A percentile compares a stretch with the other conserved stretches of the same genome.
Conservation (phyloP, 179 eudicot genomes). For the Corrigiola litoralis region DNA sequence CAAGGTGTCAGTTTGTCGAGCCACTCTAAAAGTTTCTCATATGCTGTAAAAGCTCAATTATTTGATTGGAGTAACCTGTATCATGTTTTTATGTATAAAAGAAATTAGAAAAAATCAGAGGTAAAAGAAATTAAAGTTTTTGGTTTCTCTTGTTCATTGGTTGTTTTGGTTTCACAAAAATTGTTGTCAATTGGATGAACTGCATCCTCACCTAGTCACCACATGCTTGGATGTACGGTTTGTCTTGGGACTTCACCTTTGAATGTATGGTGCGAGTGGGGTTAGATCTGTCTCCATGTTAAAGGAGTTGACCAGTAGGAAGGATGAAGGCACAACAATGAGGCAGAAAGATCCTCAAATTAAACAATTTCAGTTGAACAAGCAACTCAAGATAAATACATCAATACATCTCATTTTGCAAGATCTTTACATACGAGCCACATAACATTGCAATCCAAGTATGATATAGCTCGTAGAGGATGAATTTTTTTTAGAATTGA, state of each 20-base stretch:
- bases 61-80: neutral
- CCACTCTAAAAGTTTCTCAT: neutral
- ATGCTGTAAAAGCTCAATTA: neutral
- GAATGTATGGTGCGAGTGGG: too few species aligned
- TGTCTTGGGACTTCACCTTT: too few species aligned
- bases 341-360: too few species aligned
- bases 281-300: too few species aligned
- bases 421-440: neutral
- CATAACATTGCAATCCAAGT: neutral
- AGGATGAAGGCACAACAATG: too few species aligned
- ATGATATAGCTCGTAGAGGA: neutral
- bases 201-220: too few species aligned
- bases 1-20: neutral
- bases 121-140: neutral
- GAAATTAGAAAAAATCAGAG: neutral
- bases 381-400: too few species aligned
- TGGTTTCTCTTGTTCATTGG: neutral
- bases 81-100: neutral
- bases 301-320: too few species aligned
- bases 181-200: too few species aligned
- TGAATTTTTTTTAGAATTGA: neutral
- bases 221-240: too few species aligned
- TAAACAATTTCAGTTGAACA: too few species aligned
- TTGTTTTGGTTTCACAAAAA: too few species aligned
- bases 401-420: neutral